phyloP scores from a whole-genome alignment of 495 filamentous ascomycete genomes.

The Neurospora sp. region DNA sequence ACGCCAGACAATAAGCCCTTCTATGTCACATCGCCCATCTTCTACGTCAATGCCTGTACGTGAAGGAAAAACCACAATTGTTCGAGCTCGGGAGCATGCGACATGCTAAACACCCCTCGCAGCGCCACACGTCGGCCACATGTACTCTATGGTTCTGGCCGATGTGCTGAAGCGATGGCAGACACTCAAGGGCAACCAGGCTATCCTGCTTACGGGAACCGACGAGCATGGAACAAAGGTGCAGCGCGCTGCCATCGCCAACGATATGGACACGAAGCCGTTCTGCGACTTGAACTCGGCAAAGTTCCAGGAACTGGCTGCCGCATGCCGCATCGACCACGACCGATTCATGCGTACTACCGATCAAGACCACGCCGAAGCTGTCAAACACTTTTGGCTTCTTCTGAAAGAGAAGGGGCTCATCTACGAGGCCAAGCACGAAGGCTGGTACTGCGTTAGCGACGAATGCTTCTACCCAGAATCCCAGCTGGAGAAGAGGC shows the following conservation, averaged over 20 bases:
- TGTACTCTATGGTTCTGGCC: constrained; percentile 84
- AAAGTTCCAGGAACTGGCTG: constrained; percentile 60
- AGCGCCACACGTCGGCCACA: constrained; percentile 91
- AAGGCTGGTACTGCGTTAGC: constrained; percentile 93
- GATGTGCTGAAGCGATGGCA: constrained; percentile 94
- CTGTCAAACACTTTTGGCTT: constrained; percentile 86
- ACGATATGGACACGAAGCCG: constrained; percentile 39
- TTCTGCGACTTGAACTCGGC: constrained; percentile 53
- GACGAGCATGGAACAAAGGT: constrained; percentile 99
- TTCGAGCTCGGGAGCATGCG: not conserved
- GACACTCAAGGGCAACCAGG: constrained; percentile 53
- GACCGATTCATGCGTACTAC: constrained; percentile 91
- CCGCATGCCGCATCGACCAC: constrained; percentile 53
- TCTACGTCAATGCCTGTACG: constrained; percentile 95
- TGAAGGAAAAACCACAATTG: not conserved
- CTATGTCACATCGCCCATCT: constrained; percentile 95
- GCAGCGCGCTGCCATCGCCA: constrained; percentile 67
- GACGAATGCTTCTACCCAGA: constrained; percentile 94
- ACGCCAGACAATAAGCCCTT: constrained; percentile 58
- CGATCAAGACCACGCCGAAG: constrained; percentile 66
- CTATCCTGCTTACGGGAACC: constrained; percentile 81
- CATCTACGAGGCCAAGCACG: constrained; percentile 78
- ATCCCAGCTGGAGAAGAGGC: constrained; percentile 55
- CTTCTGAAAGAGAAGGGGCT: constrained; percentile 63
- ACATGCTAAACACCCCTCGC: constrained; percentile 12